Evolutionary conservation across 1,284 basidiomycete genomes (phyloP), one percentile per base, ranked within the genome.

Genomic region (Irpex sp.): DNA sequence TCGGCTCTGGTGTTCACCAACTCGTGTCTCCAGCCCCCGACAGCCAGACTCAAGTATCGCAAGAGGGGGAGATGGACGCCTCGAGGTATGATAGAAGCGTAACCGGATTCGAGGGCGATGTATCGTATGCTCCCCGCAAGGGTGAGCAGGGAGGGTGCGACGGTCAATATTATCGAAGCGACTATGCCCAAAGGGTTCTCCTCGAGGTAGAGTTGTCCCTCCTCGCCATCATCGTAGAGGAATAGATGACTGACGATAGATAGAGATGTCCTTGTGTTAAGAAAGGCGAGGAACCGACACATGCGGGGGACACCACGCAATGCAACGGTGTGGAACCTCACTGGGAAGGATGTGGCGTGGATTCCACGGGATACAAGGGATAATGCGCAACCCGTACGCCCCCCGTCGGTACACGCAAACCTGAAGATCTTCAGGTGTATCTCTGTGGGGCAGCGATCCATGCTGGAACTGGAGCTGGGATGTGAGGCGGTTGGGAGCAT

Each of bases 401-500:
- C 58, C 8, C 58, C 58, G 21, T 60, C 58, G 5, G 58, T 60
- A 39, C 58, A 60, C 5, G 58, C 58, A 8, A 33, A 35, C 11
- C 19, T 31, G 17, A 39, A 47, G 9, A 60, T 60, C 21, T 53
- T 51, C 47, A 15, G 17, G 35, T 8, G 35, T 9, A 60, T 5
- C 21, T 60, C 58, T 31, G 53, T 15, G 4, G 58, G 58, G 21
- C 43, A 49, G 5, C 31, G 6, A 17, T 59, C 58, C 58, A 59
- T 59, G 55, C 8, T 43, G 39, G 15, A 26, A 26, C 26, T 26
- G 26, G 26, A 3, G 26, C 26, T 26, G 26, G 26, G 26, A 2
- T 4, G 26, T 26, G 26, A 26, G 26, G 26, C 26, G 26, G 3
- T 26, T 26, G 26, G 26, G 26, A 26, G 26, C 26, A 26, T 26